A percentile compares a stretch with the other conserved stretches of the same genome.
These are phyloP conservation scores for Ampelomyces quisqualis DNA, from an alignment of 2,329 filamentous ascomycete genomes.

Conservation along the genomic window DNA sequence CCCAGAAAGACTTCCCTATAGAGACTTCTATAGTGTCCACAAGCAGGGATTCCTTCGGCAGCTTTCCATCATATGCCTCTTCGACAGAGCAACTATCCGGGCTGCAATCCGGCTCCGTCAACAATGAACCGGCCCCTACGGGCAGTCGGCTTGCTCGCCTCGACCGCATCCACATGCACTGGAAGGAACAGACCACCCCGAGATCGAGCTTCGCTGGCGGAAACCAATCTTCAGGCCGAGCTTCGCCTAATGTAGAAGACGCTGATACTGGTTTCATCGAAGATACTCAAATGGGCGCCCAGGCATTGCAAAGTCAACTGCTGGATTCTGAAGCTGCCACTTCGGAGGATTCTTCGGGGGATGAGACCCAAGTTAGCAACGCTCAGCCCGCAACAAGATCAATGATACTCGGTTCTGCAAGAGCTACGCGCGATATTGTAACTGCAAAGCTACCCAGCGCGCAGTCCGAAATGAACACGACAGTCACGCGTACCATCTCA, in stretches of 20 bases:
- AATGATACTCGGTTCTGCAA: too few species aligned
- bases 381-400: too few species aligned
- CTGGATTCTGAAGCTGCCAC: constrained; percentile 25
- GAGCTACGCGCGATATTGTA: too few species aligned
- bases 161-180: constrained; percentile 28
- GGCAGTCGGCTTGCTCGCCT: constrained; percentile 29
- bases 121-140: constrained; percentile 11
- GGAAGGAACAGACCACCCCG: constrained; percentile 20
- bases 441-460: too few species aligned
- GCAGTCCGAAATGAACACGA: too few species aligned
- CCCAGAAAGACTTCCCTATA: not conserved
- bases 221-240: not conserved
- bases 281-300: constrained; percentile 47
- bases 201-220: constrained; percentile 6
- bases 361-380: too few species aligned
- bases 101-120: not conserved
- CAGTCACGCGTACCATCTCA: not conserved
- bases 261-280: constrained; percentile 39
- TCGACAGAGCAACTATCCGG: constrained; percentile 1
- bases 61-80: constrained; percentile 33
- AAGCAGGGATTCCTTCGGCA: constrained; percentile 37
- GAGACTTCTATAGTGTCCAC: constrained; percentile 11
- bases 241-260: constrained; percentile 3
- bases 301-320: constrained; percentile 47
- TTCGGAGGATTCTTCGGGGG: constrained; percentile 17